Evolutionary conservation across 2,329 filamentous ascomycete species (phyloP), one percentile per base, ranked within the genome.

Genomic region (Phaeoacremonium minimum): DNA sequence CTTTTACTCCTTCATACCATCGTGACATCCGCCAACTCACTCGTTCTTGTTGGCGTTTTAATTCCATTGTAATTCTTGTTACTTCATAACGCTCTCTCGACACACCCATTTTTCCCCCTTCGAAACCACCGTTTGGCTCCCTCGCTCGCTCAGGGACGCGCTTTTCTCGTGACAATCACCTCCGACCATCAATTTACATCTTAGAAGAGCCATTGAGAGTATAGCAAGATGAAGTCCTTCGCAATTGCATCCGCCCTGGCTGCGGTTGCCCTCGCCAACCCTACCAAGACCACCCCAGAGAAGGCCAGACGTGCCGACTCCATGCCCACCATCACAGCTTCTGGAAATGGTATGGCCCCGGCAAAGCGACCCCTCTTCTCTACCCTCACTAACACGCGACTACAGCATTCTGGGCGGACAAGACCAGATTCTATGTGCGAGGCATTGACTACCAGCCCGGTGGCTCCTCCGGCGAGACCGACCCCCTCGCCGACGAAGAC

Each of bases 401-500:
- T 17, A 12, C 38, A 78, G 75, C 76, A 35, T 79, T 80, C 66
- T 80, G 66, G 62, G 48, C 66, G 29, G 71, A 64, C 44, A 60
- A 63, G 38, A 55, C 64, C 7, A 72, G 76, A 41, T 80, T 80
- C 64, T 79, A 77, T 48, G 51, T 80, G 40, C 73, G 75, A 18
- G 76, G 76, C 44, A 69, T 80, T 32, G 76, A 78, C 60, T 80
- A 80, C 60, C 75, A 80, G 56, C 76, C 76, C n/a, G 76, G 75
- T 43, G 76, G 75, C 45, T 72, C 74, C 18, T 70, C 74, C 4
- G 60, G 59, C 42, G 67, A 69, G 48, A 35, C 49, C n/a, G 89
- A 95, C 56, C 88, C 89, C 42, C 82, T 95, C 36, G 81, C 86
- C 44, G 82, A 94, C 51, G 56, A 68, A 16, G 62, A 62, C 4